Conservation (phyloP, 768 basidiomycete genomes). For the Termitomyces sp. region DNA sequence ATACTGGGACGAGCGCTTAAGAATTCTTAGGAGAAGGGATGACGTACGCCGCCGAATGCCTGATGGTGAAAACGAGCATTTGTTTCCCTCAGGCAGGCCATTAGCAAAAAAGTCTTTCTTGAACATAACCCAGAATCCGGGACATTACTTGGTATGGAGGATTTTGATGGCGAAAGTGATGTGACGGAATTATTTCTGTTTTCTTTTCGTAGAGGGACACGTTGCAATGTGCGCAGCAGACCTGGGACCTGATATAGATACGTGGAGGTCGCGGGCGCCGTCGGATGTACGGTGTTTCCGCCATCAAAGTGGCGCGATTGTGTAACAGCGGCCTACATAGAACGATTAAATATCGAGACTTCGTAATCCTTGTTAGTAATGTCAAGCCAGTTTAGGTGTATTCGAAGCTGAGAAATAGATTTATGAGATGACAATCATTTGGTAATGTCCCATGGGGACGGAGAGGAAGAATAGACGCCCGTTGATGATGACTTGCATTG, state of each 20-base stretch:
- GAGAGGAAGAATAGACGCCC: conserved; percentile 1
- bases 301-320: neutral
- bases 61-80: neutral
- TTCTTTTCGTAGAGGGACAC: neutral
- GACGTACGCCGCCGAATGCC: neutral
- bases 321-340: neutral
- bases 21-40: neutral
- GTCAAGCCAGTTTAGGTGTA: too few species aligned
- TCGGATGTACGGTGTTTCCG: neutral
- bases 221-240: conserved; percentile 5
- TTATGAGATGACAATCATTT: neutral
- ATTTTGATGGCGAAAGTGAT: conserved; percentile 8
- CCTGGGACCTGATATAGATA: neutral
- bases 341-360: neutral
- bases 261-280: neutral
- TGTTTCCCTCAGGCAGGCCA: neutral
- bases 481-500: neutral
- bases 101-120: neutral
- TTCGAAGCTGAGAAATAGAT: neutral
- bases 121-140: neutral
- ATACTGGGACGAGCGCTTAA: neutral
- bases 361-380: neutral
- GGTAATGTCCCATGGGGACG: conserved; percentile 1
- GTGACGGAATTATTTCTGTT: neutral
- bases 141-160: neutral